Base-by-base conservation (phyloP, 164 flowering plant genomes). In the Dillenia suffruticosa region DNA sequence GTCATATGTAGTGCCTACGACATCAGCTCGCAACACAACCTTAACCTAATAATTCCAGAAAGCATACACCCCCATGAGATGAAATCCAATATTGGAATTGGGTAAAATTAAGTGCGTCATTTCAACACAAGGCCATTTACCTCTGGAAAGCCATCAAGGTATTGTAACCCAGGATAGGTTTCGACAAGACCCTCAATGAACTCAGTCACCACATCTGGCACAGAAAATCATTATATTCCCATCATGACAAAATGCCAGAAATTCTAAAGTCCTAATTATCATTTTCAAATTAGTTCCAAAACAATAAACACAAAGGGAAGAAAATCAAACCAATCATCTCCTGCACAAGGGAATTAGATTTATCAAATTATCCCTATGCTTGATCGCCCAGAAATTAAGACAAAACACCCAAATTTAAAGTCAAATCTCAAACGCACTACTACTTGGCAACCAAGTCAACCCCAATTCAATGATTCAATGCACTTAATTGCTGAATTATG, bases 11-110 rank as follows among this genome's bases (percentile, higher is more conserved):
- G 78, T 69, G 61, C 82, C 55, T 12, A 86, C 72, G 51, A 90
- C 82, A 80, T 91, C 97, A 68, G 93, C 87, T 19, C 96, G 93
- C 54, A 94, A 64, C 8, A 94, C 98, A 77, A 94, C 98, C 82
- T 89, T 94, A 62, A 86, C 85, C 98, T 94, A 2, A 58, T 12
- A 24, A 61, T 55, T 7, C 16, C 12, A 8, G 10, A n/a, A 47
- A 46, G 48, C 1, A 51, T 15, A 32, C 14, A 13, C 16, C 9
- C 58, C 40, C 45, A 12, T 26, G 14, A 46, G 10, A n/a, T 19
- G 6, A 46, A 32, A 5, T 5, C 2, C 1, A 49, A 43, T 32
- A 4, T 32, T 32, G 40, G 5, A 7, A 15, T 17, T 17, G 26
- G 49, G 11, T 22, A 46, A 59, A 63, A 24, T 61, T 14, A 55